These are phyloP conservation scores for Jaltomata sinuosa DNA, from an alignment of 257 asterid species.

Conservation along the genomic window DNA sequence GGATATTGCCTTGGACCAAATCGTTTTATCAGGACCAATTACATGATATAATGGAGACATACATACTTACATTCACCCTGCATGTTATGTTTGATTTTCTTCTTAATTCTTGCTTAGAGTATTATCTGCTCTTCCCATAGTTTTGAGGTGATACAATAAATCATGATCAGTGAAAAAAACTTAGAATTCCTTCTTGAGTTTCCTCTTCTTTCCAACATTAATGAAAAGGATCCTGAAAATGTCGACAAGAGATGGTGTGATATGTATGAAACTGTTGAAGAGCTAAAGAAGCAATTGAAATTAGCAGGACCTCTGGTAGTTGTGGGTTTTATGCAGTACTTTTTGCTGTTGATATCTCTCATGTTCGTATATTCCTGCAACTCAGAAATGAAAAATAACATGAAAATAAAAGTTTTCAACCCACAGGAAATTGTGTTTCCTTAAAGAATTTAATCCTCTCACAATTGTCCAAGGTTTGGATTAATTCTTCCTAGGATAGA, in stretches of 20 bases:
- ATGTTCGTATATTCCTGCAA: too few species aligned
- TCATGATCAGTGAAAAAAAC: neutral
- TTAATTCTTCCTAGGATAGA: too few species aligned
- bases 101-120: neutral
- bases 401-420: too few species aligned
- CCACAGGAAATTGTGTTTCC: too few species aligned
- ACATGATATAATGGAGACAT: neutral
- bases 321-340: conserved; percentile 18
- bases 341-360: conserved; percentile 20
- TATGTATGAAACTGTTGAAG: neutral
- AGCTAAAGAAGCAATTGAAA: neutral
- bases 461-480: too few species aligned
- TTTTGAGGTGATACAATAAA: neutral
- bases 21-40: neutral
- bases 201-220: neutral
- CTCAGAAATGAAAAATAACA: too few species aligned
- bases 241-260: neutral
- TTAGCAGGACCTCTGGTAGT: conserved; percentile 17
- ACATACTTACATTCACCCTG: neutral
- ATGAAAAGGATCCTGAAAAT: neutral
- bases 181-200: conserved; percentile 1
- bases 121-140: neutral
- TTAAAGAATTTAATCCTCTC: too few species aligned
- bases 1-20: neutral
- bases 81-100: neutral